These are phyloP conservation scores for Cardamine chenopodiifolia DNA, from an alignment of 345 rosid species.

Conservation along the genomic window DNA sequence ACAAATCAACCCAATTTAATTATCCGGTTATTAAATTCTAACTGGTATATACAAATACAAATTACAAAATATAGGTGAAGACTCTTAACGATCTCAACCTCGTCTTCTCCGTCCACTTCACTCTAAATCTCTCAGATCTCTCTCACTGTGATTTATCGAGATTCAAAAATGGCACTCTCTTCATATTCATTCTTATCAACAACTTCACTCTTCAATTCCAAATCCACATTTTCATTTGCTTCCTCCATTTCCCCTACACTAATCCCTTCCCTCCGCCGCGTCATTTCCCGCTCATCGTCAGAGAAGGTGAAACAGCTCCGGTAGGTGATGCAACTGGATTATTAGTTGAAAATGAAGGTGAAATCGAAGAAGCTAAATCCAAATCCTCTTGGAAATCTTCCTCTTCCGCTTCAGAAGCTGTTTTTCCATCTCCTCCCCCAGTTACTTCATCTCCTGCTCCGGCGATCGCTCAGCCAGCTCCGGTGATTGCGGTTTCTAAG, in stretches of 20 bases:
- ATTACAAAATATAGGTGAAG: slow-evolving; percentile 45
- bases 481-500: slow-evolving; percentile 35
- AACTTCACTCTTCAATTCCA: slow-evolving; percentile 44
- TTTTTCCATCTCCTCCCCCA: slow-evolving; percentile 57
- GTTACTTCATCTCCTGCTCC: slow-evolving; percentile 55
- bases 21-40: slow-evolving; percentile 19
- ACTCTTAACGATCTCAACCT: slow-evolving; percentile 59
- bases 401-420: slow-evolving; percentile 43
- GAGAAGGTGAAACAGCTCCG: slow-evolving; percentile 92
- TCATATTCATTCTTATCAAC: slow-evolving; percentile 46
- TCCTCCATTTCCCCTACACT: slow-evolving; percentile 41
- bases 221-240: slow-evolving; percentile 47
- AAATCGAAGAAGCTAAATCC: slow-evolving; percentile 81
- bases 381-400: slow-evolving; percentile 58
- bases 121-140: slow-evolving; percentile 33
- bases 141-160: slow-evolving; percentile 23
- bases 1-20: too few species aligned
- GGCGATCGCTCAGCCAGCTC: slow-evolving; percentile 42
- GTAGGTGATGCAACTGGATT: slow-evolving; percentile 87
- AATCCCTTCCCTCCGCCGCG: slow-evolving; percentile 38
- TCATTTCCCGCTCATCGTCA: slow-evolving; percentile 56
- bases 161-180: slow-evolving; percentile 59
- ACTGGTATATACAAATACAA: slow-evolving; percentile 7
- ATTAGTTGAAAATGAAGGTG: slow-evolving; percentile 84
- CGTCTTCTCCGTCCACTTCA: slow-evolving; percentile 81